Evolutionary conservation across 1,139 yeast genomes (phyloP).

Genomic region (Saccharomycopsis hybrid): DNA sequence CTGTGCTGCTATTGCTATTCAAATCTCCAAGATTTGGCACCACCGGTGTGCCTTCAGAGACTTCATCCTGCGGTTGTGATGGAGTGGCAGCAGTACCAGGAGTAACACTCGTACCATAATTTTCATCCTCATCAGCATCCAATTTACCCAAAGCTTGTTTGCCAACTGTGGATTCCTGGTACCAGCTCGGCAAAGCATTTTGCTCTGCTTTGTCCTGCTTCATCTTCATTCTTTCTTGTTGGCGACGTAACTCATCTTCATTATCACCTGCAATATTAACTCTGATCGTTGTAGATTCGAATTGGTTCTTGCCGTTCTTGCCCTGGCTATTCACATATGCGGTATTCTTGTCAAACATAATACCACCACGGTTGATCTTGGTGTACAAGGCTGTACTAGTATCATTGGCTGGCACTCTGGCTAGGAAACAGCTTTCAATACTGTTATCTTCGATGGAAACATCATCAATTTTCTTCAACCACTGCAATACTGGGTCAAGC

Average conservation of each 20-base stretch:
- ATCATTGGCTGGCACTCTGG: conserved; percentile 81
- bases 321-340: conserved; percentile 31
- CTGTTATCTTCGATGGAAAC: conserved; percentile 80
- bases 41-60: no score
- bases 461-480: conserved; percentile 81
- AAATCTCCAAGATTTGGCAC: no score
- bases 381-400: conserved; percentile 58
- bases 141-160: conserved; percentile 45
- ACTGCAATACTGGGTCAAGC: conserved; percentile 80
- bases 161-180: conserved; percentile 84
- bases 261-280: conserved; percentile 90
- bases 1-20: no score
- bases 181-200: conserved; percentile 97
- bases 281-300: conserved; percentile 57
- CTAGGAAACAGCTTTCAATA: conserved; percentile 72
- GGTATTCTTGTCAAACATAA: conserved; percentile 30
- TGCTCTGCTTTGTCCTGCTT: conserved; percentile 63
- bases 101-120: no score
- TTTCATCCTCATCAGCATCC: conserved; percentile 40
- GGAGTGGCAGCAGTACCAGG: no score
- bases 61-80: no score
- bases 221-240: conserved; percentile 37
- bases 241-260: conserved; percentile 68
- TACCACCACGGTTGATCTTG: conserved; percentile 24
- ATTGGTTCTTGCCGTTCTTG: conserved; percentile 24